Evolutionary conservation across 2,329 filamentous ascomycete species (phyloP).

Genomic region (Corynespora cassiicola): DNA sequence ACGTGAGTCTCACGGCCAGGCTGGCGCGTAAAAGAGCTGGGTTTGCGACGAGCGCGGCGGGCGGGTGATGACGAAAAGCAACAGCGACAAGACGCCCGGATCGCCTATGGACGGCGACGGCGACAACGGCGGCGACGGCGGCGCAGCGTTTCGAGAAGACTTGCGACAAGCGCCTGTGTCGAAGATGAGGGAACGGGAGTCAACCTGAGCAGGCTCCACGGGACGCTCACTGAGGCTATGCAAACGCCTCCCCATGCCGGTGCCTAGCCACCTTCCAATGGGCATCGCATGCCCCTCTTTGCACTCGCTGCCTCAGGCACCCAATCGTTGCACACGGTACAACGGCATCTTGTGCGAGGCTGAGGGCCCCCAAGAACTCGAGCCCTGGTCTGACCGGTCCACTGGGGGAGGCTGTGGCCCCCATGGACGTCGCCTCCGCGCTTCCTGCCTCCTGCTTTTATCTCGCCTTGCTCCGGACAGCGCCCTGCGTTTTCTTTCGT

Average conservation of each 20-base stretch:
- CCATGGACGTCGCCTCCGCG: slow-evolving; percentile 6
- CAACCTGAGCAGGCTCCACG: slow-evolving; percentile 17
- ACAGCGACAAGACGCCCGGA: slow-evolving; percentile 20
- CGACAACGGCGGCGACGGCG: slow-evolving; percentile 17
- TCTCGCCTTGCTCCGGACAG: no score
- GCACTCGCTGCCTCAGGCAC: slow-evolving; percentile 23
- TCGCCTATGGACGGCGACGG: slow-evolving; percentile 9
- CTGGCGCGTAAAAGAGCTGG: slow-evolving; percentile 35
- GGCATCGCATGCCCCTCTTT: slow-evolving; percentile 23
- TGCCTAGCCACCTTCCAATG: slow-evolving; percentile 9
- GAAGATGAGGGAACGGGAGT: slow-evolving; percentile 23
- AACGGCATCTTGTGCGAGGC: slow-evolving; percentile 22
- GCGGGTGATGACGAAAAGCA: slow-evolving; percentile 15
- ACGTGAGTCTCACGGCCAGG: slow-evolving; percentile 24
- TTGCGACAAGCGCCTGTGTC: slow-evolving; percentile 27
- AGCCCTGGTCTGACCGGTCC: no score
- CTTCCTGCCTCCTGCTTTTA: slow-evolving; percentile 2
- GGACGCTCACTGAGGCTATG: slow-evolving; percentile 17
- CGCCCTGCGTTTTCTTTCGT: no score
- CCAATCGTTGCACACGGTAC: slow-evolving; percentile 18
- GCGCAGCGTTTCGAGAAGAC: slow-evolving; percentile 28
- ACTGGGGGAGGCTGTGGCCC: no score
- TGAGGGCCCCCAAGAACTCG: slow-evolving; percentile 28
- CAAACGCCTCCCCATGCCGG: slow-evolving; percentile 5
- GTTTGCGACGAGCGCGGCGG: slow-evolving; percentile 3